Conservation (phyloP, 371 early-diverging fungal species). For the Rhizopus sp. region DNA sequence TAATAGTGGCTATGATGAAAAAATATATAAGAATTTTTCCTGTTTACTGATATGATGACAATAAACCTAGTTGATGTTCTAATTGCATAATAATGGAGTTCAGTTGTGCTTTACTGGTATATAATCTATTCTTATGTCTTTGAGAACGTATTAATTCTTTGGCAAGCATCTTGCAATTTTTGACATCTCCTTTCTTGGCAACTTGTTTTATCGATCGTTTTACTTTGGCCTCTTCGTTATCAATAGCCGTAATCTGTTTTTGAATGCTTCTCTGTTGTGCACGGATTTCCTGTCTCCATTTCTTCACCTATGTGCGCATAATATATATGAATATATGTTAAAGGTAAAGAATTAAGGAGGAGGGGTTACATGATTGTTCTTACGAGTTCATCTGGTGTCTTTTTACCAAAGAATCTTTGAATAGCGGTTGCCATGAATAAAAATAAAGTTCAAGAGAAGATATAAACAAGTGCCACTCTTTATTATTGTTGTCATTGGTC, state of each 20-base stretch:
- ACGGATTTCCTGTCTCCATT: conserved; percentile 88
- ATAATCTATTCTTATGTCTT: conserved; percentile 78
- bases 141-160: conserved; percentile 83
- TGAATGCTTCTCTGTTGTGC: conserved; percentile 89
- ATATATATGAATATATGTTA: not conserved
- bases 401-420: conserved; percentile 67
- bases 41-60: not conserved
- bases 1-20: conserved; percentile 64
- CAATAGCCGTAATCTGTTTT: conserved; percentile 79
- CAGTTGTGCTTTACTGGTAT: conserved; percentile 91
- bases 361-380: conserved; percentile 1
- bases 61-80: conserved; percentile 82
- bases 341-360: not conserved
- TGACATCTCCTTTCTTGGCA: conserved; percentile 84
- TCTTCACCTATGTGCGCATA: conserved; percentile 64
- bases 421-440: conserved; percentile 43
- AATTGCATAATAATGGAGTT: conserved; percentile 91
- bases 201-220: conserved; percentile 79
- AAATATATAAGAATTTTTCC: not conserved
- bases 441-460: not conserved
- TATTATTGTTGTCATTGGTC: not conserved
- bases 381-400: conserved; percentile 67
- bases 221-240: conserved; percentile 82
- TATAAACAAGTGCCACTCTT: not conserved
- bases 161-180: conserved; percentile 79